Percentiles rank a stretch among this genome's conserved stretches.
phyloP scores from a whole-genome alignment of 495 filamentous ascomycete genomes.

The Niebla homalea region DNA sequence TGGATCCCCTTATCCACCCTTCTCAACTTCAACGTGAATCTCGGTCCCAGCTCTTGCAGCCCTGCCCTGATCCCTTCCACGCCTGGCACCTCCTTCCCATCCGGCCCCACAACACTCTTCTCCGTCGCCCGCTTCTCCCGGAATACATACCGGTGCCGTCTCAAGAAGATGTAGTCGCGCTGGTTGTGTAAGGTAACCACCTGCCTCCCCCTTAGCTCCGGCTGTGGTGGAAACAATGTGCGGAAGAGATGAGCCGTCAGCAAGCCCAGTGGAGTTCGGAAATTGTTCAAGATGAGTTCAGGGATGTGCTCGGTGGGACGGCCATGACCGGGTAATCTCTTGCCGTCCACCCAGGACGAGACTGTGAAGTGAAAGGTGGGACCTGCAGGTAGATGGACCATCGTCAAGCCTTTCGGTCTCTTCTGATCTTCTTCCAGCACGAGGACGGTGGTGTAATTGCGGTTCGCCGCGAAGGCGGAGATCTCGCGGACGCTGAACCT shows the following conservation, averaged over 20 bases:
- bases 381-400: constrained; percentile 71
- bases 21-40: constrained; percentile 78
- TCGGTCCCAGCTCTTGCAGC: constrained; percentile 35
- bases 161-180: constrained; percentile 89
- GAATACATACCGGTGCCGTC: constrained; percentile 84
- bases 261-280: constrained; percentile 82
- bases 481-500: constrained; percentile 88
- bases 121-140: constrained; percentile 72
- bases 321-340: constrained; percentile 75
- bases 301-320: constrained; percentile 80
- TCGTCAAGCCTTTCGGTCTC: constrained; percentile 56
- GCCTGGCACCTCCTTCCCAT: constrained; percentile 76
- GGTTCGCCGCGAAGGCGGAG: constrained; percentile 64
- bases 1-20: constrained; percentile 86
- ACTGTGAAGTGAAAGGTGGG: constrained; percentile 83
- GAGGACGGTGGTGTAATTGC: constrained; percentile 65
- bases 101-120: constrained; percentile 69
- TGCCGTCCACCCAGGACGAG: constrained; percentile 74
- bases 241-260: constrained; percentile 80
- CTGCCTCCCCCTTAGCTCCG: constrained; percentile 71
- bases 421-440: constrained; percentile 81
- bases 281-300: constrained; percentile 90
- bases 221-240: constrained; percentile 66
- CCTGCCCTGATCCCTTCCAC: constrained; percentile 73
- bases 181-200: constrained; percentile 91